These are phyloP conservation scores for Fusarium drepaniforme DNA, from an alignment of 2,329 filamentous ascomycete genomes.

Conservation along the genomic window DNA sequence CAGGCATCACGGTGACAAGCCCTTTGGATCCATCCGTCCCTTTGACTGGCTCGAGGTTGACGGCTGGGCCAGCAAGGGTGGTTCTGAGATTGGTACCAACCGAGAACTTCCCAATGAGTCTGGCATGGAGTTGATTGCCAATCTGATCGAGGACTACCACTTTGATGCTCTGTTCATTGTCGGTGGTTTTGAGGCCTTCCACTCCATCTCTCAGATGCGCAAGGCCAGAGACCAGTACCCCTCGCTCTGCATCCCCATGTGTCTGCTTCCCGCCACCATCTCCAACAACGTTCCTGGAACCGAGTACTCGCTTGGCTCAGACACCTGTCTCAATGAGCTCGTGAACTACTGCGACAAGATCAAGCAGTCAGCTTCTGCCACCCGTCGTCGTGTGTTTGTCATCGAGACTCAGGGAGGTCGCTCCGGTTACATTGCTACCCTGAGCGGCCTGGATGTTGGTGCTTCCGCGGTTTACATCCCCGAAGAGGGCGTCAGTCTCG, in stretches of 20 bases:
- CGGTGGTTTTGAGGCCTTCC: constrained; percentile 97
- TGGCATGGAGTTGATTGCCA: constrained; percentile 85
- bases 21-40: constrained; percentile 83
- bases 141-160: constrained; percentile 85
- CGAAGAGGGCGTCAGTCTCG: constrained; percentile 93
- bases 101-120: constrained; percentile 88
- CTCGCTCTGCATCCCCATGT: constrained; percentile 92
- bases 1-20: constrained; percentile 88
- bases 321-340: constrained; percentile 95
- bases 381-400: constrained; percentile 93
- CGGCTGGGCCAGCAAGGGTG: constrained; percentile 94
- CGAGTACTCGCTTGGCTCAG: constrained; percentile 95
- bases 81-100: constrained; percentile 98
- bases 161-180: constrained; percentile 94
- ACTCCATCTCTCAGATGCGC: constrained; percentile 87
- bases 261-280: constrained; percentile 93
- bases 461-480: constrained; percentile 96
- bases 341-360: constrained; percentile 98
- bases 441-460: constrained; percentile 91
- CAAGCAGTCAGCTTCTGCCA: constrained; percentile 95
- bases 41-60: constrained; percentile 96
- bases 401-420: constrained; percentile 97
- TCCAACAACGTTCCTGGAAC: constrained; percentile 99
- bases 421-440: constrained; percentile 92
- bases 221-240: constrained; percentile 83